Conservation (phyloP, 1,139 yeast genomes). For the Magnusiomyces suaveolens region DNA sequence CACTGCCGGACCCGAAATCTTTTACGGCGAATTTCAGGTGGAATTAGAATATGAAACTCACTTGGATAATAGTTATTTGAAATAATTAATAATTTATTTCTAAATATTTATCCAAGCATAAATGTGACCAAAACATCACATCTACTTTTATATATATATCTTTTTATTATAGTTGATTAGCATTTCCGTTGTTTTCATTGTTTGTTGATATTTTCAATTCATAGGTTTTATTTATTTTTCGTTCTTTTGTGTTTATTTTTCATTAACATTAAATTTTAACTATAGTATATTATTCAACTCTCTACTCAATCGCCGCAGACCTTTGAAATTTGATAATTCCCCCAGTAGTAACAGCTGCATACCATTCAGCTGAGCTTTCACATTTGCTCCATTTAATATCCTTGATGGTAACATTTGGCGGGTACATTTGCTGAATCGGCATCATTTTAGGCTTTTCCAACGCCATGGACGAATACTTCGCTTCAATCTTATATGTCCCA, state of each 20-base stretch:
- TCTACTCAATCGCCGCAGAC: constrained; percentile 21
- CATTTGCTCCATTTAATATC: constrained; percentile 57
- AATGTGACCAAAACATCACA: no score
- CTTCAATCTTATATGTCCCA: constrained; percentile 33
- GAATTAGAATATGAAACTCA: constrained; percentile 41
- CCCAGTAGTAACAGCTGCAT: constrained; percentile 54
- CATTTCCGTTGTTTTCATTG: no score
- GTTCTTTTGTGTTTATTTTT: no score
- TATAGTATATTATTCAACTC: no score
- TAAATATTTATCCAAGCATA: no score
- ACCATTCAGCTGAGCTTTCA: constrained; percentile 43
- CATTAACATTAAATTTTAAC: no score
- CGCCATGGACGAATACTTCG: constrained; percentile 19
- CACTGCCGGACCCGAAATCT: constrained; percentile 55
- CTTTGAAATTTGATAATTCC: constrained; percentile 63
- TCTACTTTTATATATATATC: no score
- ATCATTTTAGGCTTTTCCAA: constrained; percentile 20
- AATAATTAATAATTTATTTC: neutral
- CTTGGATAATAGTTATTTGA: constrained; percentile 6
- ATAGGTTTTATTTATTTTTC: no score
- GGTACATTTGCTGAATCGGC: constrained; percentile 32
- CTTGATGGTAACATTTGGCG: constrained; percentile 46
- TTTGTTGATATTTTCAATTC: no score
- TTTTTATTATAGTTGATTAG: no score
- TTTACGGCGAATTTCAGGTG: constrained; percentile 68